These are phyloP conservation scores for Glycyrrhiza uralensis DNA, from an alignment of 306 rosid species.

Conservation along the genomic window DNA sequence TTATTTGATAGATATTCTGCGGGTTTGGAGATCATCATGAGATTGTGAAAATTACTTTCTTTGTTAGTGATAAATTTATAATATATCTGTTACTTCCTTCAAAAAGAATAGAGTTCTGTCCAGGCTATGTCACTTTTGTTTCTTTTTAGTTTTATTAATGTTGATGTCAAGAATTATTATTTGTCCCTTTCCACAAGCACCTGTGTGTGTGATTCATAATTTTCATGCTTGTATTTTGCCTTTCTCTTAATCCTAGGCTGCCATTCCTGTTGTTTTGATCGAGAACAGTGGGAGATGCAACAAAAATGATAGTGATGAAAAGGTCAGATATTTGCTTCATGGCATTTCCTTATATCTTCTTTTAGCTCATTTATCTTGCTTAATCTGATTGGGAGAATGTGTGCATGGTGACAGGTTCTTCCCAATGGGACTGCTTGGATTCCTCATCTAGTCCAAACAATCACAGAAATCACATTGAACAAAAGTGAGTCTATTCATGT, in stretches of 20 bases:
- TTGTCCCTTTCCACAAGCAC: neutral
- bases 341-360: neutral
- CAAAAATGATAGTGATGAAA: constrained; percentile 79
- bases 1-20: neutral
- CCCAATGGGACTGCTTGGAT: constrained; percentile 92
- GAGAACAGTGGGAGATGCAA: constrained; percentile 97
- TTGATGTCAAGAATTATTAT: neutral
- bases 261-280: constrained; percentile 77
- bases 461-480: constrained; percentile 62
- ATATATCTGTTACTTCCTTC: neutral
- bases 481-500: constrained; percentile 62
- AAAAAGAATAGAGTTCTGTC: neutral
- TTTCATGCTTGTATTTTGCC: neutral
- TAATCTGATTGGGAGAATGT: neutral
- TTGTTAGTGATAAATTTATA: neutral
- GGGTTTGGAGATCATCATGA: constrained; percentile 2
- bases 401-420: constrained; percentile 61
- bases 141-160: neutral
- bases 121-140: neutral
- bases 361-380: constrained; percentile 7
- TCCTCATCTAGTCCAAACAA: constrained; percentile 68
- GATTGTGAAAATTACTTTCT: neutral
- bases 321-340: constrained; percentile 50
- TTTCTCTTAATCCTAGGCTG: constrained; percentile 41
- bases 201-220: neutral